A percentile compares a stretch with the other conserved stretches of the same genome.
phyloP scores from a whole-genome alignment of 2,329 filamentous ascomycete genomes.

The Aspergillus quadrilineatus region DNA sequence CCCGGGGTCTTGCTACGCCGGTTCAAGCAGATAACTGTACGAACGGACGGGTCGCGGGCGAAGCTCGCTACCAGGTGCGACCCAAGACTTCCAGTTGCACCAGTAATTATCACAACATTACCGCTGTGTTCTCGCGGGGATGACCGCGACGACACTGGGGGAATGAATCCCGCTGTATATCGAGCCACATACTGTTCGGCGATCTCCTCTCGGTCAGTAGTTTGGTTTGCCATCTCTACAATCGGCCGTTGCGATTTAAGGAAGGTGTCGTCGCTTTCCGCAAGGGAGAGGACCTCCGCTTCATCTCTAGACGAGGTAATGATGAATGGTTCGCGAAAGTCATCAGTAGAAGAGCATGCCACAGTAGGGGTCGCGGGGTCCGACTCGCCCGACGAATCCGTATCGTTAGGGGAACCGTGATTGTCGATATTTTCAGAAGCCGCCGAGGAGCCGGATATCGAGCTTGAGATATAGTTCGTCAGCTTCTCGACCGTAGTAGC shows the following conservation, averaged over 20 bases:
- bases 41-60: constrained; percentile 28
- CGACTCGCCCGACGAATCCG: neutral
- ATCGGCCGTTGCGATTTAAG: neutral
- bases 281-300: neutral
- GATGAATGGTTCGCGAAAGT: constrained; percentile 2
- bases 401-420: neutral
- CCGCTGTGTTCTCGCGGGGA: neutral
- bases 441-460: neutral
- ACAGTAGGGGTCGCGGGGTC: neutral
- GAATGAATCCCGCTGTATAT: neutral
- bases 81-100: constrained; percentile 43
- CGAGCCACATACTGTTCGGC: constrained; percentile 1
- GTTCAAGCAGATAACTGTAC: constrained; percentile 50
- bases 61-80: constrained; percentile 41
- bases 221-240: neutral
- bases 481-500: constrained; percentile 9
- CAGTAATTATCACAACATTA: constrained; percentile 41
- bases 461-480: constrained; percentile 3
- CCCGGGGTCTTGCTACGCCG: constrained; percentile 33
- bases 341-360: neutral
- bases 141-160: neutral
- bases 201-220: neutral
- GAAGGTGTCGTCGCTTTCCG: neutral
- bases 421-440: neutral
- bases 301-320: neutral